These are phyloP conservation scores for Gossypium schwendimanii DNA, from an alignment of 441 rosid species.

Conservation along the genomic window DNA sequence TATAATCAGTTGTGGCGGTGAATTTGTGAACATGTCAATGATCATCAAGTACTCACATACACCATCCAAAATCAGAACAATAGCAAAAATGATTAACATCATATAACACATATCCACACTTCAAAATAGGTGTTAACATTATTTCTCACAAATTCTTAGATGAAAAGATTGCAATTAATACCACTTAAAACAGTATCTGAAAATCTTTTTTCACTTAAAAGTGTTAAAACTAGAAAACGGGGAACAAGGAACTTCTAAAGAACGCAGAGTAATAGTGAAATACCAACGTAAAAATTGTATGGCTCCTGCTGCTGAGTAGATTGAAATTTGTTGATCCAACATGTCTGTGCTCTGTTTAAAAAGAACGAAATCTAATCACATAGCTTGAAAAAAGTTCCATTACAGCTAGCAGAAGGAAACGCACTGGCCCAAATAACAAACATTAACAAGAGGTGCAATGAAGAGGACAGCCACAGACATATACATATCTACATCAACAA, in stretches of 20 bases:
- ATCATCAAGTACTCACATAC: not conserved
- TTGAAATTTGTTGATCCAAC: constrained; percentile 97
- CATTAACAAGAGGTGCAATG: constrained; percentile 2
- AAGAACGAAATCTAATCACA: constrained; percentile 22
- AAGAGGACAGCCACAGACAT: constrained; percentile 6
- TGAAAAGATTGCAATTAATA: not conserved
- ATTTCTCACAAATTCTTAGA: not conserved
- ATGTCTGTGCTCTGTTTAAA: constrained; percentile 83
- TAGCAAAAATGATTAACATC: not conserved
- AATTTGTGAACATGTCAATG: not conserved
- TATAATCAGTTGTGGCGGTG: constrained; percentile 11
- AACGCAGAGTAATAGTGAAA: not conserved
- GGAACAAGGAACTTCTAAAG: not conserved
- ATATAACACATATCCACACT: constrained; percentile 6
- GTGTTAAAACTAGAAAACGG: not conserved
- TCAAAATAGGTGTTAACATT: not conserved
- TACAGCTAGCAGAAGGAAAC: constrained; percentile 1
- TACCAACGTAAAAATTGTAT: constrained; percentile 97
- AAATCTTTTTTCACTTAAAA: not conserved
- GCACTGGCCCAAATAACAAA: not conserved
- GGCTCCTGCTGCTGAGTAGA: constrained; percentile 97
- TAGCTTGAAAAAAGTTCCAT: constrained; percentile 8
- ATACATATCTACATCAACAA: not conserved
- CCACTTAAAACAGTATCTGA: not conserved
- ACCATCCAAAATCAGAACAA: constrained; percentile 3